These are phyloP conservation scores for Neopestalotiopsis clavispora DNA, from an alignment of 2,329 filamentous ascomycete species.

Conservation along the genomic window DNA sequence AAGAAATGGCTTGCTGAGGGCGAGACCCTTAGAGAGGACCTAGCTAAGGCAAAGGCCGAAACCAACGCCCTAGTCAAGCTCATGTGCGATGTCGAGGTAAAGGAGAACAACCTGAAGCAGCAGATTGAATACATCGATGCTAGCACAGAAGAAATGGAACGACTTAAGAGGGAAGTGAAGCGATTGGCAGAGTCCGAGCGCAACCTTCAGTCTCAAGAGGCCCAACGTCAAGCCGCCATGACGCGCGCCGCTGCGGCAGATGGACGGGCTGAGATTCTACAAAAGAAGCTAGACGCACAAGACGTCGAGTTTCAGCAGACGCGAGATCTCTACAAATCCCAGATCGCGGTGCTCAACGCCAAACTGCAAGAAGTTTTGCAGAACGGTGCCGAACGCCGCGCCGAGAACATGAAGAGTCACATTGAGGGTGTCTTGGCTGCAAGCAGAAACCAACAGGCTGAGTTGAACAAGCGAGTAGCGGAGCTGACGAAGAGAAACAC, in stretches of 20 bases:
- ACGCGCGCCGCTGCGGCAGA: slow-evolving; percentile 64
- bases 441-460: slow-evolving; percentile 57
- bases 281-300: slow-evolving; percentile 59
- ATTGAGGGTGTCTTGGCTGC: slow-evolving; percentile 53
- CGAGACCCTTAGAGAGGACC: slow-evolving; percentile 59
- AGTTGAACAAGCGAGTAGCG: slow-evolving; percentile 57
- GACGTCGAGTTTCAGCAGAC: slow-evolving; percentile 52
- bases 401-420: slow-evolving; percentile 40
- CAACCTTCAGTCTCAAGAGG: slow-evolving; percentile 67
- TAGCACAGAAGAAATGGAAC: slow-evolving; percentile 63
- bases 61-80: slow-evolving; percentile 68
- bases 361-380: slow-evolving; percentile 46
- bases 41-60: slow-evolving; percentile 64
- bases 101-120: slow-evolving; percentile 68
- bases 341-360: slow-evolving; percentile 52
- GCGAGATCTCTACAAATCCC: slow-evolving; percentile 49
- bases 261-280: slow-evolving; percentile 62
- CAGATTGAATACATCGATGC: slow-evolving; percentile 67
- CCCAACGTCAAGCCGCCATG: slow-evolving; percentile 60
- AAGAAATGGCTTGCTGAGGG: slow-evolving; percentile 67
- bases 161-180: slow-evolving; percentile 62
- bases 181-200: slow-evolving; percentile 65
- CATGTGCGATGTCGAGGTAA: slow-evolving; percentile 71
- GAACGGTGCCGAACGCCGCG: slow-evolving; percentile 32
- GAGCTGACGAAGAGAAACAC: slow-evolving; percentile 57